Base-by-base conservation (phyloP, 1,139 yeast genomes). In the Sugiyamaella paludigena region DNA sequence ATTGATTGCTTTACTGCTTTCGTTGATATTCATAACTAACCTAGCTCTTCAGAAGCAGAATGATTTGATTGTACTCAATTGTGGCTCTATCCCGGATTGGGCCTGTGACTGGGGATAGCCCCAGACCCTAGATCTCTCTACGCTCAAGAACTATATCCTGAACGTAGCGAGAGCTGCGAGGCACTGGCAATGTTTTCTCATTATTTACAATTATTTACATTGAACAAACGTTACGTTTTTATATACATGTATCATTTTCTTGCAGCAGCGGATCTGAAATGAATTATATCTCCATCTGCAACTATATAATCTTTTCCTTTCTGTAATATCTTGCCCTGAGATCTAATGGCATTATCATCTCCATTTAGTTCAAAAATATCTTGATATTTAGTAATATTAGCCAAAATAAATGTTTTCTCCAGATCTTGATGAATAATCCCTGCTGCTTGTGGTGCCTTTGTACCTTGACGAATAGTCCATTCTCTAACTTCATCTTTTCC, bases 341-440 rank as follows among this genome's bases (percentile, higher is more conserved):
- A 44, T 31, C 58, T 57, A 16, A 68, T 53, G 16, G 44, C 51
- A 4, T 56, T 43, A 34, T 67, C 71, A 48, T 67, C 62, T 13
- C 72, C 73, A 6, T 54, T 43, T 12, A 40, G 45, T 6, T 49
- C 58, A 2, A 66, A 54, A 11, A 59, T 55, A 46, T 68, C 70
- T 9, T 58, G 59, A 42, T 50, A 60, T 36, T 62, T 64, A 71
- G 82, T 83, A 47, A 89, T 86, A 60, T 87, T 82, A 4, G 92
- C 92, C 58, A 78, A 77, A 48, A 88, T 81, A 61, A 88, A 88
- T 0, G 94, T 84, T 56, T 80, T 78, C 60, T 83, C 82, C 48
- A 88, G 72, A 65, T 88, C 96, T 5, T 86, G 81, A 63, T 88
- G 96, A 53, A 88, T 88, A 31, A 84, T 81, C 2, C 89, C 92